These are phyloP conservation scores for Penicillium lagena DNA, from an alignment of 495 filamentous ascomycete genomes.

Conservation along the genomic window DNA sequence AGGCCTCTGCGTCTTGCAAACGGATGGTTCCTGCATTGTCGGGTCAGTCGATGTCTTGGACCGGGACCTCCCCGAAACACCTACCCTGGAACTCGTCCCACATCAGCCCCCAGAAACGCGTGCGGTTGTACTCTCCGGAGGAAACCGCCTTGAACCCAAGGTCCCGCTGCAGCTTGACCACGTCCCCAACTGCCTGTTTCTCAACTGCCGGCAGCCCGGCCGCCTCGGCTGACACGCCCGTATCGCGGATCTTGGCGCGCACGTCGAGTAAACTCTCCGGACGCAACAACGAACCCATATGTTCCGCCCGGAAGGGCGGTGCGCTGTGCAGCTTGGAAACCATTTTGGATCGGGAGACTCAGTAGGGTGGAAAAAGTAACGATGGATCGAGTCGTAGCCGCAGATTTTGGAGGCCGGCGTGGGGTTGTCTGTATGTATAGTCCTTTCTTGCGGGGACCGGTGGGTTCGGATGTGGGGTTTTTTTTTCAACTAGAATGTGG, in stretches of 20 bases:
- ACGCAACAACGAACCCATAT: slow-evolving; percentile 64
- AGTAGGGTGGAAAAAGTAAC: no score
- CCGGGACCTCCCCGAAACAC: background rate
- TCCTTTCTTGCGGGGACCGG: no score
- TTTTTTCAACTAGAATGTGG: no score
- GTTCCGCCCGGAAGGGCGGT: slow-evolving; percentile 66
- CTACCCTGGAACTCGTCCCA: slow-evolving; percentile 63
- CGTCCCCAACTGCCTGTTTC: slow-evolving; percentile 50
- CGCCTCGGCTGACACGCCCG: slow-evolving; percentile 29
- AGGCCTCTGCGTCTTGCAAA: slow-evolving; percentile 37
- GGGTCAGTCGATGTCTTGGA: no score
- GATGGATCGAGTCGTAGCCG: no score
- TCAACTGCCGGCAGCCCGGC: slow-evolving; percentile 41
- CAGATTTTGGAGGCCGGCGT: no score
- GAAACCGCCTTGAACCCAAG: slow-evolving; percentile 57
- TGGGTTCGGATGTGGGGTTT: no score
- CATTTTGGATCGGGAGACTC: slow-evolving; percentile 5
- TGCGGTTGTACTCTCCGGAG: slow-evolving; percentile 58
- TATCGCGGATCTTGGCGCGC: slow-evolving; percentile 43
- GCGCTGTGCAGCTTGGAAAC: slow-evolving; percentile 15
- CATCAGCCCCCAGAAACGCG: slow-evolving; percentile 52
- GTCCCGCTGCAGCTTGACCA: slow-evolving; percentile 55
- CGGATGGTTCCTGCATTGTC: slow-evolving; percentile 25
- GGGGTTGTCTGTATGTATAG: no score
- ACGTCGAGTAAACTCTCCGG: slow-evolving; percentile 54